Evolutionary conservation across 768 basidiomycete genomes (phyloP).

Genomic region (Saitozyma podzolica): DNA sequence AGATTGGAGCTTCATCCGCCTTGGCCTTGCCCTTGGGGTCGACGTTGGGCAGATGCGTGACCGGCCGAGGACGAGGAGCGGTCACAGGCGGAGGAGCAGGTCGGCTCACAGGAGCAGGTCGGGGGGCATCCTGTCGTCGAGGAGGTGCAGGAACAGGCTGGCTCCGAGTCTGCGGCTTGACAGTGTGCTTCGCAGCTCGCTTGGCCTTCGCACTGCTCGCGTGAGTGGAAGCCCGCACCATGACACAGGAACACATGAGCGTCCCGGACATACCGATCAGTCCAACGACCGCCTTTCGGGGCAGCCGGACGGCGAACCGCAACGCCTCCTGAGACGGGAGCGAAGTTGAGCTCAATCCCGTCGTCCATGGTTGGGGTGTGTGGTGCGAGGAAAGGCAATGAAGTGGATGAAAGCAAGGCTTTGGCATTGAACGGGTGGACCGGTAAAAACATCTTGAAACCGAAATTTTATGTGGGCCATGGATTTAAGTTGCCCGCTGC

Average conservation of each 20-base stretch:
- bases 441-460: too few species aligned
- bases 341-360: constrained; percentile 73
- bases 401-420: too few species aligned
- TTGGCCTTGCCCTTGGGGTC: neutral
- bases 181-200: constrained; percentile 6
- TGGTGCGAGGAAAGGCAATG: too few species aligned
- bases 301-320: constrained; percentile 16
- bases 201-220: constrained; percentile 58
- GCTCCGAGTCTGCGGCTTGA: neutral
- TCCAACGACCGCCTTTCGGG: constrained; percentile 55
- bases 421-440: too few species aligned
- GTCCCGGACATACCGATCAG: constrained; percentile 61
- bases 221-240: too few species aligned
- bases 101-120: neutral
- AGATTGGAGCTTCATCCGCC: neutral
- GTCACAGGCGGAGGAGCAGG: constrained; percentile 2
- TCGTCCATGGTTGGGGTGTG: constrained; percentile 57
- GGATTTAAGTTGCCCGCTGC: too few species aligned
- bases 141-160: neutral
- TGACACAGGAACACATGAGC: neutral
- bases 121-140: neutral
- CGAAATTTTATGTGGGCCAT: too few species aligned
- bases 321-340: constrained; percentile 24
- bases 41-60: constrained; percentile 43
- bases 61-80: constrained; percentile 53